Conservation (phyloP, 192 early-diverging fungal species). For the Coemansia erecta region DNA sequence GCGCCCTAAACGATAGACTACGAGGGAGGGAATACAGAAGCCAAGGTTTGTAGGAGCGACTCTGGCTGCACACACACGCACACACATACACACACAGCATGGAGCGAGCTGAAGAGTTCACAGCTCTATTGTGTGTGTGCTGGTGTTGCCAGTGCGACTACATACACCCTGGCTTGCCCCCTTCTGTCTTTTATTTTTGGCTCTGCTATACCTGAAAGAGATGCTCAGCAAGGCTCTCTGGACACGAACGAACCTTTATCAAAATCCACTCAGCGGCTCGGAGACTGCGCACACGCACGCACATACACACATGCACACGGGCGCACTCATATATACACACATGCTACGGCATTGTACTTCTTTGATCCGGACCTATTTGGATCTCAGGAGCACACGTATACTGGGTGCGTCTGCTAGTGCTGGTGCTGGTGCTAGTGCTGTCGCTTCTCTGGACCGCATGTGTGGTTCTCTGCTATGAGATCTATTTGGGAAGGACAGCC, state of each 20-base stretch:
- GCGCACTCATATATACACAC: no score
- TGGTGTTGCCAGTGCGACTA: neutral
- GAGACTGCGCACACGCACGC: neutral
- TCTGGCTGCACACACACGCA: neutral
- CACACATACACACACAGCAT: no score
- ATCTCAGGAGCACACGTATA: no score
- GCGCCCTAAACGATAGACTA: neutral
- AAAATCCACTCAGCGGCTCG: neutral
- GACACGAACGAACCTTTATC: slow-evolving; percentile 52
- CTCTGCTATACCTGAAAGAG: slow-evolving; percentile 34
- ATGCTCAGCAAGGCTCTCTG: slow-evolving; percentile 54
- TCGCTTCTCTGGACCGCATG: no score
- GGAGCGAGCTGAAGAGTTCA: no score
- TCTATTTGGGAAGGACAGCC: neutral
- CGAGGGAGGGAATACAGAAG: neutral
- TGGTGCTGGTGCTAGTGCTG: no score
- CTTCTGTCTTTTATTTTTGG: neutral
- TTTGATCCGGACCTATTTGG: neutral
- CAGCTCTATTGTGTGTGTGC: neutral
- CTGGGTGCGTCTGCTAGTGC: no score
- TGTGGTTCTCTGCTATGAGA: neutral
- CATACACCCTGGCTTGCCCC: neutral
- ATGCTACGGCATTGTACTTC: neutral
- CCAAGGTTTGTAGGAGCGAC: neutral
- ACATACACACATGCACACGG: neutral